Evolutionary conservation across 768 basidiomycete species (phyloP).

Genomic region (Lentinula guzmanii): DNA sequence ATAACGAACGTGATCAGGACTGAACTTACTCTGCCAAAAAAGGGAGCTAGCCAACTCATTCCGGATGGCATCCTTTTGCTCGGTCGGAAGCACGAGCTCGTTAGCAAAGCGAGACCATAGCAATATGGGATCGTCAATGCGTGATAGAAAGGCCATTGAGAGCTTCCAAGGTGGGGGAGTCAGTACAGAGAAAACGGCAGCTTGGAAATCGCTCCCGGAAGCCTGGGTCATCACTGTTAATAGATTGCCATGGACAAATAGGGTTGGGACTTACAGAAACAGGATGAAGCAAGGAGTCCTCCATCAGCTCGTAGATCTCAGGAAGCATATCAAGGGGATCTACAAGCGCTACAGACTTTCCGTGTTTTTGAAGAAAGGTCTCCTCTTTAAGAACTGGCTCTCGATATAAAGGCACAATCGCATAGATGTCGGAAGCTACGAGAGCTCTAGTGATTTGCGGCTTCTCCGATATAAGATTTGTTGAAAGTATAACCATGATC

Average conservation of each 20-base stretch:
- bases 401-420: conserved; percentile 40
- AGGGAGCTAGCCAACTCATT: conserved; percentile 39
- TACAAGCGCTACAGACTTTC: conserved; percentile 37
- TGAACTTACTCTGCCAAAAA: conserved; percentile 36
- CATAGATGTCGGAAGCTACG: conserved; percentile 36
- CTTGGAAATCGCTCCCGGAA: neutral
- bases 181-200: conserved; percentile 25
- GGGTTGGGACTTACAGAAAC: conserved; percentile 11
- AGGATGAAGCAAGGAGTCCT: conserved; percentile 6
- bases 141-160: conserved; percentile 16
- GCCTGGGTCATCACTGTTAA: neutral
- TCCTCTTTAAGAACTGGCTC: conserved; percentile 34
- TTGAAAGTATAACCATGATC: conserved; percentile 31
- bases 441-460: conserved; percentile 26
- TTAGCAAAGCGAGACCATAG: conserved; percentile 40
- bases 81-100: conserved; percentile 22
- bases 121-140: conserved; percentile 25
- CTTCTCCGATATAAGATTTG: conserved; percentile 26
- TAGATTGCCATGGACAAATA: neutral
- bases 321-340: conserved; percentile 58
- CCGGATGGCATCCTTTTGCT: conserved; percentile 26
- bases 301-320: conserved; percentile 29
- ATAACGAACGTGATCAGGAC: neutral
- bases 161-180: conserved; percentile 33
- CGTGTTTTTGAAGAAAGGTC: conserved; percentile 23